A percentile compares a stretch with the other conserved stretches of the same genome.
Evolutionary conservation across 2,329 filamentous ascomycete species (phyloP).

Genomic region (Dactylellina haptotyla): DNA sequence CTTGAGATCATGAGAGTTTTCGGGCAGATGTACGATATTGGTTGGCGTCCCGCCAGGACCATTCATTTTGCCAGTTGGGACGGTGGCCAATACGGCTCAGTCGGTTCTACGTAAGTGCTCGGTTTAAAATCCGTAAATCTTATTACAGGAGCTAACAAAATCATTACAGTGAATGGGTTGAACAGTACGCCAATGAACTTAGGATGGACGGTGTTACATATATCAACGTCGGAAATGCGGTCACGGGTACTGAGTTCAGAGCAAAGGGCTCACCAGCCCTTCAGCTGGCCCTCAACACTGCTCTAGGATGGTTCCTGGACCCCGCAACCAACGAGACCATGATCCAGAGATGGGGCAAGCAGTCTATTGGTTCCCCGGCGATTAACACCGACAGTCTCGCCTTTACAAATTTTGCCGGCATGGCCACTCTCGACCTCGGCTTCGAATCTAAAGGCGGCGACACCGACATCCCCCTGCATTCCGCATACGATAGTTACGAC

Average conservation of each 20-base stretch:
- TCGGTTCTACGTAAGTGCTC: constrained; percentile 76
- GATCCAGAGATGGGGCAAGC: constrained; percentile 76
- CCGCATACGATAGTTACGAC: constrained; percentile 88
- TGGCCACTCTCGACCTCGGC: constrained; percentile 83
- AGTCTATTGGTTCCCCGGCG: constrained; percentile 68
- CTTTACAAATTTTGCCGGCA: constrained; percentile 92
- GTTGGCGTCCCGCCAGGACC: constrained; percentile 91
- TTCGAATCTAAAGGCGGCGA: constrained; percentile 69
- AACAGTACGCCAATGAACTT: constrained; percentile 79
- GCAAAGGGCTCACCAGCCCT: constrained; percentile 85
- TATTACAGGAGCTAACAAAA: constrained; percentile 8
- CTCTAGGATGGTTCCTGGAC: constrained; percentile 79
- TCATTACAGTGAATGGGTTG: constrained; percentile 79
- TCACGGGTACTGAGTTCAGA: constrained; percentile 78
- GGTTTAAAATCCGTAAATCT: background rate
- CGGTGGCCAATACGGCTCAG: constrained; percentile 88
- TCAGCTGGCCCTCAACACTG: constrained; percentile 74
- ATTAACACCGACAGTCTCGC: constrained; percentile 66
- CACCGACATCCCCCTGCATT: constrained; percentile 75
- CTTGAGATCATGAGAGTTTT: constrained; percentile 88
- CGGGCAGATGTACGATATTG: constrained; percentile 76
- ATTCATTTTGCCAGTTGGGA: constrained; percentile 99
- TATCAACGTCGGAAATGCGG: constrained; percentile 86
- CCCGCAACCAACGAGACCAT: constrained; percentile 77
- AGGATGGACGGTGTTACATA: constrained; percentile 83